Evolutionary conservation across 1,284 basidiomycete species (phyloP).

Genomic region (Trametes versicolor): DNA sequence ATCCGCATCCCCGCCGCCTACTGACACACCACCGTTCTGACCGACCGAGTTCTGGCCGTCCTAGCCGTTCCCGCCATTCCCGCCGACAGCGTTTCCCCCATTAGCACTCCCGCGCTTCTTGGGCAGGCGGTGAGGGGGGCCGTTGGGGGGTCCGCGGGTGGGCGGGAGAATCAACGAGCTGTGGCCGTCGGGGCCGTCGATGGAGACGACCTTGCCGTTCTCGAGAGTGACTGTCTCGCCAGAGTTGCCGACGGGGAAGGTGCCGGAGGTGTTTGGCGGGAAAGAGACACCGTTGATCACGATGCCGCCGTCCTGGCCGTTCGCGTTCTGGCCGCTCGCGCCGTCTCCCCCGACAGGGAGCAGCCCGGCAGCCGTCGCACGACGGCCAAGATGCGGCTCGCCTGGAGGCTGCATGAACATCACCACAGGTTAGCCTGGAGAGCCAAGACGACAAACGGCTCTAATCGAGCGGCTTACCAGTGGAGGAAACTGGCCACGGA

Average conservation of each 20-base stretch:
- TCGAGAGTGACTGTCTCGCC: slow-evolving; percentile 9
- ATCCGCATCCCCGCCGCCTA: slow-evolving; percentile 4
- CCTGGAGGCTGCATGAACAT: neutral
- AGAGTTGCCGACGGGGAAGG: slow-evolving; percentile 1
- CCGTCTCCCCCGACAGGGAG: neutral
- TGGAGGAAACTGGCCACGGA: neutral
- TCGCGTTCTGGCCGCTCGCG: slow-evolving; percentile 4
- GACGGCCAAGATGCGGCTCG: slow-evolving; percentile 1
- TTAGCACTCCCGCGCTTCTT: neutral
- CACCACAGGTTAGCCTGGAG: too few species aligned
- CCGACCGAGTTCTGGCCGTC: slow-evolving; percentile 14
- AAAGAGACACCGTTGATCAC: slow-evolving; percentile 13
- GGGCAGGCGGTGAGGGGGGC: neutral
- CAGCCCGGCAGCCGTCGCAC: slow-evolving; percentile 7
- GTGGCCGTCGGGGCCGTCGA: slow-evolving; percentile 10
- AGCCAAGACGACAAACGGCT: too few species aligned
- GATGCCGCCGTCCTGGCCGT: slow-evolving; percentile 14
- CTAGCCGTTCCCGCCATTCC: slow-evolving; percentile 1
- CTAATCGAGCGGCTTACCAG: neutral
- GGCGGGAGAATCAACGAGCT: too few species aligned
- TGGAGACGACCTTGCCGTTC: slow-evolving; percentile 9
- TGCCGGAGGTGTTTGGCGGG: slow-evolving; percentile 11
- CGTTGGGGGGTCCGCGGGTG: neutral
- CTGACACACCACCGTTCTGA: neutral
- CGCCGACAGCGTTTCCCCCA: slow-evolving; percentile 3